Conservation (phyloP, 2,329 filamentous ascomycete species). For the Pseudogymnoascus sp. region DNA sequence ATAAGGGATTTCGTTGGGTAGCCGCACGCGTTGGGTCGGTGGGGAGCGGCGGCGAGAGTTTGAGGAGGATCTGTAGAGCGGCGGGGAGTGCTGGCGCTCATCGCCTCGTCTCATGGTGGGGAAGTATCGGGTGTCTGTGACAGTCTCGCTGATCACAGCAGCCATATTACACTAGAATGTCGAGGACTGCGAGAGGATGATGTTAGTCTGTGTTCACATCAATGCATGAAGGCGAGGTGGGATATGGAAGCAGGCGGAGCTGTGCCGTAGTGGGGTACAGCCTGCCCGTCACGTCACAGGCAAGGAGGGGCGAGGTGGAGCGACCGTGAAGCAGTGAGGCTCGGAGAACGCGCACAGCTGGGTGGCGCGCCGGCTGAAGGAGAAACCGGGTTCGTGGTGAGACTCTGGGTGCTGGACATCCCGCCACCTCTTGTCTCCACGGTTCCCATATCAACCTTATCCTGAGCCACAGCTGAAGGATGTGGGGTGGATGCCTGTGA, state of each 20-base stretch:
- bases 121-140: conserved; percentile 64
- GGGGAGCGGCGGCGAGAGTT: conserved; percentile 22
- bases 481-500: not conserved
- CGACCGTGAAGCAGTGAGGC: not conserved
- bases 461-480: not conserved
- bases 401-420: not conserved
- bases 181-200: not conserved
- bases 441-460: not conserved
- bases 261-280: not conserved
- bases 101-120: conserved; percentile 58
- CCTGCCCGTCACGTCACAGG: not conserved
- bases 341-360: not conserved
- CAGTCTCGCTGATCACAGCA: conserved; percentile 62
- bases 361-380: not conserved
- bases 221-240: not conserved
- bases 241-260: not conserved
- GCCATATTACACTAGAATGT: conserved; percentile 43
- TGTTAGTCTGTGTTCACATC: not conserved
- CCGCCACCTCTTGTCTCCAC: not conserved
- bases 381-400: not conserved
- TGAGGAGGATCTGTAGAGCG: conserved; percentile 24
- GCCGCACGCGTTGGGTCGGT: conserved; percentile 20
- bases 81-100: conserved; percentile 38
- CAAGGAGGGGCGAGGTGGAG: not conserved
- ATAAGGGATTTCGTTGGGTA: not conserved